Evolutionary conservation across 805 yeast genomes (phyloP).

Genomic region (Candida nonsorbophila): DNA sequence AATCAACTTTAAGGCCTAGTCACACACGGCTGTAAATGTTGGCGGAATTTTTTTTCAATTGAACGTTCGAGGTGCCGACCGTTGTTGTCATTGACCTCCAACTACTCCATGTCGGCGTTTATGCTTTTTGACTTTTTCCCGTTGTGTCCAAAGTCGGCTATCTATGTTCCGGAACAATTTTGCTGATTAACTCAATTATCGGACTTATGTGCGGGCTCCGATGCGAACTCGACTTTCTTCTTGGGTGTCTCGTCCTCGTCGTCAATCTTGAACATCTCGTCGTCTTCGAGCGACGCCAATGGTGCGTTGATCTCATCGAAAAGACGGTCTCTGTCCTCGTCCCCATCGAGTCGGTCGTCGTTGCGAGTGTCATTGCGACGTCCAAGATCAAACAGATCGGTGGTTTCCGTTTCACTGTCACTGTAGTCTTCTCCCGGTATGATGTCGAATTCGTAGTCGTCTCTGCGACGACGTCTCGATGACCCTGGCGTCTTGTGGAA

Average conservation of each 20-base stretch:
- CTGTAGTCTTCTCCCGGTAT: conserved; percentile 60
- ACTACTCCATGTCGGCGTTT: no score
- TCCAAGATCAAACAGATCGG: conserved; percentile 32
- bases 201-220: no score
- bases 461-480: conserved; percentile 52
- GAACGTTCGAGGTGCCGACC: no score
- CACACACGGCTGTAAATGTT: no score
- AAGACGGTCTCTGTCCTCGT: conserved; percentile 34
- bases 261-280: conserved; percentile 34
- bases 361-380: conserved; percentile 10
- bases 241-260: conserved; percentile 28
- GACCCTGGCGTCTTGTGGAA: conserved; percentile 37
- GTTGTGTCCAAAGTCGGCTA: no score
- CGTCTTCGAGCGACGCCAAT: conserved; percentile 24
- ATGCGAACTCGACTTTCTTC: no score
- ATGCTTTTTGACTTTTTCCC: no score
- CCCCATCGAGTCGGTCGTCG: conserved; percentile 14
- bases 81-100: no score
- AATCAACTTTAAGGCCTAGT: no score
- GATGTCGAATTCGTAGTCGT: conserved; percentile 70
- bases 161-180: no score
- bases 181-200: no score
- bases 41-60: no score
- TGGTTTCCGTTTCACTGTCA: conserved; percentile 29
- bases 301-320: conserved; percentile 39